A percentile compares a stretch with the other conserved stretches of the same genome.
Conservation (phyloP, 495 filamentous ascomycete species). For the Aspergillus affinis region DNA sequence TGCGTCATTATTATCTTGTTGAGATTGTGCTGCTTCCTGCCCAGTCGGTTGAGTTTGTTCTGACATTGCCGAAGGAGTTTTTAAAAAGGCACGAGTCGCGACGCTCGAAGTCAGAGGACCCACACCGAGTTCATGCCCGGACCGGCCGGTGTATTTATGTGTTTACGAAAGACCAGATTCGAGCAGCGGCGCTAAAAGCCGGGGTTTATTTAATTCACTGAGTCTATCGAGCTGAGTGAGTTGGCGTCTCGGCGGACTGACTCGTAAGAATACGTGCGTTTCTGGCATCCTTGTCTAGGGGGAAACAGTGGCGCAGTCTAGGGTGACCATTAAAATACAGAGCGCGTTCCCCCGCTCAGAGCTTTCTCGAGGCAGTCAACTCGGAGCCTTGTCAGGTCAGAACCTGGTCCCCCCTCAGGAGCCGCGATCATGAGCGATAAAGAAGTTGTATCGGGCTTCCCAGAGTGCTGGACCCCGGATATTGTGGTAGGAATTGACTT, state of each 20-base stretch:
- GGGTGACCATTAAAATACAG: background rate
- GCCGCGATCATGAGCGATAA: conserved; percentile 19
- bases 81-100: background rate
- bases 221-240: background rate
- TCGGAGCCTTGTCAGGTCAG: background rate
- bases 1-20: no score
- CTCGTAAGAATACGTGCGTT: no score
- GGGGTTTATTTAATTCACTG: no score
- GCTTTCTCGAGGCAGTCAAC: background rate
- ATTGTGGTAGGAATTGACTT: conserved; percentile 61
- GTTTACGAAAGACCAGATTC: background rate
- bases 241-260: background rate
- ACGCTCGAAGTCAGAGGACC: background rate
- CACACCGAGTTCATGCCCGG: background rate
- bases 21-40: no score
- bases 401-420: no score
- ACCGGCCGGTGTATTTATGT: background rate
- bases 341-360: background rate
- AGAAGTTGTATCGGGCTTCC: conserved; percentile 17
- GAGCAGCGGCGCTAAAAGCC: no score
- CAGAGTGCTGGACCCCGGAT: conserved; percentile 38
- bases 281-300: conserved; percentile 1
- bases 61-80: background rate
- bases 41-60: no score
- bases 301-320: conserved; percentile 2